Percentiles rank a stretch among this genome's conserved stretches.
phyloP scores from a whole-genome alignment of 2,329 filamentous ascomycete genomes.

The Diaporthe citriasiana region DNA sequence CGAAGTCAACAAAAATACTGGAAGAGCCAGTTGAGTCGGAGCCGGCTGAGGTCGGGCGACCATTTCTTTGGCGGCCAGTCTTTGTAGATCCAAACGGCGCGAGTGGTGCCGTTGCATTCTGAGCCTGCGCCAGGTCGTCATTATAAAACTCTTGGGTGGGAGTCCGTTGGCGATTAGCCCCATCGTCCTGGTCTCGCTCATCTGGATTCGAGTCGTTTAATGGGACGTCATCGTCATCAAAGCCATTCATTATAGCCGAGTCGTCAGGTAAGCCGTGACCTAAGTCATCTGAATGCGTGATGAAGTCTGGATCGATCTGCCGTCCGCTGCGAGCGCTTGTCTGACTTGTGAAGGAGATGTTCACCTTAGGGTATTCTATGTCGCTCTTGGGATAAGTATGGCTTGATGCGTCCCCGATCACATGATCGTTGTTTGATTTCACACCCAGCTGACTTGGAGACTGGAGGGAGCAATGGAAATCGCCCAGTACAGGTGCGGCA shows the following conservation, averaged over 20 bases:
- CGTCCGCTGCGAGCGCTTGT: conserved; percentile 63
- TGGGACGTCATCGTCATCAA: conserved; percentile 22
- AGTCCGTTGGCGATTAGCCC: neutral
- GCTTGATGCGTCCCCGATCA: neutral
- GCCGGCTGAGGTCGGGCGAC: conserved; percentile 13
- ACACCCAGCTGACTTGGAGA: neutral
- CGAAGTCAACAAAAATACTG: conserved; percentile 37
- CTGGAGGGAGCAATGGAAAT: conserved; percentile 12
- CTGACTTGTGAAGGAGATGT: conserved; percentile 53
- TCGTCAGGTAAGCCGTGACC: conserved; percentile 44
- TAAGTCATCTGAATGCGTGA: conserved; percentile 49
- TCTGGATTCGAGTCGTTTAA: neutral
- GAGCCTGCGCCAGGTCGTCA: conserved; percentile 15
- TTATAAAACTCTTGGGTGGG: conserved; percentile 23
- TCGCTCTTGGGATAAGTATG: conserved; percentile 26
- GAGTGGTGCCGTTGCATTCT: neutral
- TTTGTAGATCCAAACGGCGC: neutral
- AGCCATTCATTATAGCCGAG: conserved; percentile 28
- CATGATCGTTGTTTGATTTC: neutral
- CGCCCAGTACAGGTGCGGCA: neutral
- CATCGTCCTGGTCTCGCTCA: neutral
- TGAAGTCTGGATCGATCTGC: conserved; percentile 62
- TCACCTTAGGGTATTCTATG: conserved; percentile 50
- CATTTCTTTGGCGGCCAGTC: neutral
- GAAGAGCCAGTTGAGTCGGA: conserved; percentile 38